A percentile compares a stretch with the other conserved stretches of the same genome.
Evolutionary conservation across 495 filamentous ascomycete species (phyloP).

Genomic region (Penicillium simplicissimum): DNA sequence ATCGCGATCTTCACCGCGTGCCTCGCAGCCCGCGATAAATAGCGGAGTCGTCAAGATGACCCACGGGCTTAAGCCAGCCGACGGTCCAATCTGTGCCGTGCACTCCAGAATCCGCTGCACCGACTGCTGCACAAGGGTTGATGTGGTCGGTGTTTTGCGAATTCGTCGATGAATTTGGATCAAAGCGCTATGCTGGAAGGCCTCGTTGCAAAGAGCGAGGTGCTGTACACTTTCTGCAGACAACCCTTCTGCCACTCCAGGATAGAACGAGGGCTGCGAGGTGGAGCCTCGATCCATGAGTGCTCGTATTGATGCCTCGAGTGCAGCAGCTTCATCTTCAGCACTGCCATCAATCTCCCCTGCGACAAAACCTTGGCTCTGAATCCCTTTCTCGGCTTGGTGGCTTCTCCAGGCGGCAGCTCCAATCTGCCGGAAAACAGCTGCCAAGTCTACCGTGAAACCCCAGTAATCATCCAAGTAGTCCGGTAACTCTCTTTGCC

Average conservation of each 20-base stretch:
- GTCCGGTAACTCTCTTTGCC: constrained; percentile 31
- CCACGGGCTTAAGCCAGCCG: constrained; percentile 46
- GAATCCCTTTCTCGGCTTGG: constrained; percentile 18
- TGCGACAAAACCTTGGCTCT: constrained; percentile 16
- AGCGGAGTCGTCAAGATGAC: constrained; percentile 50
- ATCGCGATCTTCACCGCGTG: constrained; percentile 41
- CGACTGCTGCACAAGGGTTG: constrained; percentile 40
- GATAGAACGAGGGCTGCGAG: constrained; percentile 41
- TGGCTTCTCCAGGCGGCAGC: constrained; percentile 43
- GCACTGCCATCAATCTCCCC: constrained; percentile 28
- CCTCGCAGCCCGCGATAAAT: constrained; percentile 50
- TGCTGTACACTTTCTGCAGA: constrained; percentile 38
- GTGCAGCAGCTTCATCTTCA: constrained; percentile 32
- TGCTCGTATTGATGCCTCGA: constrained; percentile 39
- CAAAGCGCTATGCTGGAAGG: constrained; percentile 48
- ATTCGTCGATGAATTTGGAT: constrained; percentile 48
- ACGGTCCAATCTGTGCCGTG: constrained; percentile 44
- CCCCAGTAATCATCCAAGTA: constrained; percentile 53
- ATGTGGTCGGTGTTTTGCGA: constrained; percentile 36
- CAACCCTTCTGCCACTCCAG: constrained; percentile 39
- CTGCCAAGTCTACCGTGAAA: constrained; percentile 43
- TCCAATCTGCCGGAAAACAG: constrained; percentile 46
- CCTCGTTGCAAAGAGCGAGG: constrained; percentile 48
- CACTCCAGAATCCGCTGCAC: constrained; percentile 47
- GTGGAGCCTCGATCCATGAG: constrained; percentile 39